A percentile compares a stretch with the other conserved stretches of the same genome.
Evolutionary conservation across 371 early-diverging fungal species (phyloP).

Genomic region (Rhizopus delemar): DNA sequence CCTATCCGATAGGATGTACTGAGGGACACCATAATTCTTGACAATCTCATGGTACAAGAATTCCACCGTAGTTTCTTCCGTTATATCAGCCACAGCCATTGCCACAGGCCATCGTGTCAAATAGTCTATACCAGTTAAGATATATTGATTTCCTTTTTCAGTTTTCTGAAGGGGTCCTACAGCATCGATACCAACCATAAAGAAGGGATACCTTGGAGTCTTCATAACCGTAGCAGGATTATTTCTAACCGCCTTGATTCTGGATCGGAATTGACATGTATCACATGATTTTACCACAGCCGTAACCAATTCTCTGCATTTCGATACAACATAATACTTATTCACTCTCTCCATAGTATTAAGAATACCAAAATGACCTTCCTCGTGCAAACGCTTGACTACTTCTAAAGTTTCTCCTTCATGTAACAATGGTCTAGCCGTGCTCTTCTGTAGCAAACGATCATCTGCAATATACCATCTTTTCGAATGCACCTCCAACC

Average conservation of each 20-base stretch:
- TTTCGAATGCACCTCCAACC: not conserved
- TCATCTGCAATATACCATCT: not conserved
- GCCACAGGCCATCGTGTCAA: constrained; percentile 23
- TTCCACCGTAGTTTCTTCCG: constrained; percentile 19
- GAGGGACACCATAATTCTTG: constrained; percentile 12
- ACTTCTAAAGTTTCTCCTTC: constrained; percentile 17
- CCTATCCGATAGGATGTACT: constrained; percentile 24
- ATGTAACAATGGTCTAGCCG: constrained; percentile 10
- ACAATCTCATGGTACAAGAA: constrained; percentile 23
- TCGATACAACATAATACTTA: constrained; percentile 9
- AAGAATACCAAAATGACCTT: constrained; percentile 27
- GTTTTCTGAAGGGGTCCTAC: constrained; percentile 21
- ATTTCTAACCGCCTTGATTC: constrained; percentile 17
- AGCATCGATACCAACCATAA: constrained; percentile 24
- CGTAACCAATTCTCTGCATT: constrained; percentile 27
- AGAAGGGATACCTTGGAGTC: constrained; percentile 17
- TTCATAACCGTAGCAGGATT: constrained; percentile 12
- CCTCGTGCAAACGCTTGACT: constrained; percentile 19
- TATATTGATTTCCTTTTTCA: constrained; percentile 4
- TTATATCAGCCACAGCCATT: constrained; percentile 16
- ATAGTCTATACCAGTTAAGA: constrained; percentile 15
- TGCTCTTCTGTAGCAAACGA: not conserved
- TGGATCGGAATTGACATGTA: constrained; percentile 11
- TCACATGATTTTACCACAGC: constrained; percentile 14
- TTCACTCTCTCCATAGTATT: constrained; percentile 12